Evolutionary conservation across 2,329 filamentous ascomycete genomes (phyloP).

Genomic region (Colletotrichum gloeosporioides): DNA sequence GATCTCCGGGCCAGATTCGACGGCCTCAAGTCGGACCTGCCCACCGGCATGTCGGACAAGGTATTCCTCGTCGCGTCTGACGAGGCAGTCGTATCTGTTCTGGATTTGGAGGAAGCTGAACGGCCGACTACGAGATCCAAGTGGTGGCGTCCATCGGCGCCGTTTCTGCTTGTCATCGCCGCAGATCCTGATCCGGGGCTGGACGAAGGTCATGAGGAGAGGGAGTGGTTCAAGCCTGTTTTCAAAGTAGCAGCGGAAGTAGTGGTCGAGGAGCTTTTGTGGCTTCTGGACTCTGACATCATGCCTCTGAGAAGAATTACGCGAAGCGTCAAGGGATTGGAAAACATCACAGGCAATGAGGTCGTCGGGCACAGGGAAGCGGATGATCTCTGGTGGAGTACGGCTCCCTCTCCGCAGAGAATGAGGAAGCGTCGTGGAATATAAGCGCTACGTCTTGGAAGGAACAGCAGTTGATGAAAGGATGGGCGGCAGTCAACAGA

Average conservation of each 20-base stretch:
- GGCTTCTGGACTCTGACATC: not conserved
- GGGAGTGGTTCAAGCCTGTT: accelerated
- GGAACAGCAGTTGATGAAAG: too few relatives aligned
- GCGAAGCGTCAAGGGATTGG: not conserved
- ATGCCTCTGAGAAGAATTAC: not conserved
- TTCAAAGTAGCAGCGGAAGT: not conserved
- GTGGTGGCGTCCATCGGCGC: not conserved
- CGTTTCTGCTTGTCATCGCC: not conserved
- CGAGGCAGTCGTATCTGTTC: accelerated
- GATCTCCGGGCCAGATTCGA: not conserved
- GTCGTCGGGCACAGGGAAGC: too few relatives aligned
- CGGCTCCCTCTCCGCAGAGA: not conserved
- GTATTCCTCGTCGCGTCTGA: not conserved
- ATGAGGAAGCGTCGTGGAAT: not conserved
- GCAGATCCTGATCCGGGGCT: not conserved
- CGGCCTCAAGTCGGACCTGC: accelerated
- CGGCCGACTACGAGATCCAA: not conserved
- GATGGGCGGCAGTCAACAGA: too few relatives aligned
- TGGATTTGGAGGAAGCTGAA: not conserved
- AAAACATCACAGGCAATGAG: not conserved
- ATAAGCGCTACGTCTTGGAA: too few relatives aligned
- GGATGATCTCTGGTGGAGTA: not conserved
- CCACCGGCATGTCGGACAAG: not conserved
- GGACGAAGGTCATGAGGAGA: not conserved
- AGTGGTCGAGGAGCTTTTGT: accelerated